phyloP scores from a whole-genome alignment of 1,139 yeast genomes.

The Yamadazyma membranifaciens region DNA sequence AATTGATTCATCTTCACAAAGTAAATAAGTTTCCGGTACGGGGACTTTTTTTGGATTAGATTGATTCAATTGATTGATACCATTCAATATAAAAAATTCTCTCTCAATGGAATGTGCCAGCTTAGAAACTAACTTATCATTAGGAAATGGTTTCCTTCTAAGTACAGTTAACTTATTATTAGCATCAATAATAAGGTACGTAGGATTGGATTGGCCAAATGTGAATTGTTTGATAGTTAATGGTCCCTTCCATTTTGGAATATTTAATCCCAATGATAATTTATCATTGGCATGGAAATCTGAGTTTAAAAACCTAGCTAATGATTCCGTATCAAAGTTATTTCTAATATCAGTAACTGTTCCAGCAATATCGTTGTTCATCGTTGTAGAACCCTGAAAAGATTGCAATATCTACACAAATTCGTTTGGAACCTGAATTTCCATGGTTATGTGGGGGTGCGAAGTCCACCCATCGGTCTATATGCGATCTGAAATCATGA shows the following conservation, averaged over 20 bases:
- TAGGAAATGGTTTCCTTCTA: constrained; percentile 62
- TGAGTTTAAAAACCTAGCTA: constrained; percentile 27
- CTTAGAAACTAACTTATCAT: constrained; percentile 49
- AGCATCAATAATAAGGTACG: constrained; percentile 49
- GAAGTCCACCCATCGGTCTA: too few relatives aligned
- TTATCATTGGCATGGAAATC: constrained; percentile 7
- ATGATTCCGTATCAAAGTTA: constrained; percentile 32
- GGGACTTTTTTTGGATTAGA: constrained; percentile 36
- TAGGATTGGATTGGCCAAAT: constrained; percentile 70
- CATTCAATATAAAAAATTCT: constrained; percentile 55
- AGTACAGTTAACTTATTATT: constrained; percentile 47
- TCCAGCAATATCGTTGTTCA: constrained; percentile 16
- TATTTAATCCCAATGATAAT: constrained; percentile 20
- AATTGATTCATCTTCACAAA: constrained; percentile 53
- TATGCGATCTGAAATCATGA: too few relatives aligned
- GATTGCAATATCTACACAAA: neutral
- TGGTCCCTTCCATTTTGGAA: constrained; percentile 22
- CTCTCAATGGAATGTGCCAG: constrained; percentile 69
- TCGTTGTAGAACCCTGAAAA: neutral
- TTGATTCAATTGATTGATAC: constrained; percentile 37
- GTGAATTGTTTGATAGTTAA: constrained; percentile 48
- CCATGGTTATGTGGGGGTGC: too few relatives aligned
- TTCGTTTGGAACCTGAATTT: too few relatives aligned
- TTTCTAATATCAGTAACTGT: constrained; percentile 33
- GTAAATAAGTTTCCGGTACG: constrained; percentile 44